Conservation (phyloP, 2,329 filamentous ascomycete species). For the Fusarium sp. region DNA sequence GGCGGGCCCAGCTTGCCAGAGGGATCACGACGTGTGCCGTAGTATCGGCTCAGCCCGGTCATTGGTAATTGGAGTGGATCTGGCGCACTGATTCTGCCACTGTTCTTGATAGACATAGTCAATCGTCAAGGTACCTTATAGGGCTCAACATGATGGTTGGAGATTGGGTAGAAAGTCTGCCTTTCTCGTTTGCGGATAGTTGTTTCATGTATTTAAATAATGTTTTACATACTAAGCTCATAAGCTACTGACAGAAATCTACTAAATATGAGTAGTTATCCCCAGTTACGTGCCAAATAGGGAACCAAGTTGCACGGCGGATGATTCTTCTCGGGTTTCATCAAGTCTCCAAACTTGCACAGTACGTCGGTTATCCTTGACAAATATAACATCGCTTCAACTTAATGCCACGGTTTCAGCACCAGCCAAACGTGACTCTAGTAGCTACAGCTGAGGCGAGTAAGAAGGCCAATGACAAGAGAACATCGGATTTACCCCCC, state of each 20-base stretch:
- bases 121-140: not conserved
- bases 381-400: not conserved
- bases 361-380: not conserved
- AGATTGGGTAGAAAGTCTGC: not conserved
- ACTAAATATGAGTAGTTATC: not conserved
- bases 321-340: not conserved
- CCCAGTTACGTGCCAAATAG: not conserved
- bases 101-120: not conserved
- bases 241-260: not conserved
- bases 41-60: not conserved
- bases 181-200: not conserved
- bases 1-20: not conserved
- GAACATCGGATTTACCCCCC: not conserved
- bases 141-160: too few species aligned
- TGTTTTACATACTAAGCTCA: not conserved
- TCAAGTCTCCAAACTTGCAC: not conserved
- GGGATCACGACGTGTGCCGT: not conserved
- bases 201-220: not conserved
- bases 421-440: not conserved
- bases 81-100: not conserved
- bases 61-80: not conserved
- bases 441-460: not conserved
- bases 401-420: not conserved
- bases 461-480: not conserved
- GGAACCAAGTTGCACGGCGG: not conserved